Evolutionary conservation across 1,284 basidiomycete species (phyloP), one percentile per base, ranked within the genome.

Genomic region (Xanthoconium separans): DNA sequence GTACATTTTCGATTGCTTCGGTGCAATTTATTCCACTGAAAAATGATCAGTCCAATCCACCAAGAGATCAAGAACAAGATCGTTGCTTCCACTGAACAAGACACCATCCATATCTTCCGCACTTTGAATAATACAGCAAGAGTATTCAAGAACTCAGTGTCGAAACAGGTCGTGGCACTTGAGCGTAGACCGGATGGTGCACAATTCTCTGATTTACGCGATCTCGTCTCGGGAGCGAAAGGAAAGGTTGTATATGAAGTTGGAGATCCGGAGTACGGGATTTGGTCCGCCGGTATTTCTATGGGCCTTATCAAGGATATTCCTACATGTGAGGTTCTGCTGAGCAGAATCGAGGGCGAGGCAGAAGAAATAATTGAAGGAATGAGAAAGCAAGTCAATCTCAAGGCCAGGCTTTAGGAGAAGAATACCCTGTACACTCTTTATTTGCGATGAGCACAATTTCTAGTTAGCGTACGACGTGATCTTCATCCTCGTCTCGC

Each of bases 41-140:
- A 50, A 24, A 50, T 7, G 24, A 57, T 40, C 52, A 86, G 90
- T 51, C 86, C 91, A 18, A 94, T 96, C 57, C 93, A 97, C 72
- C 81, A 90, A 60, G 91, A 85, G 61, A 91, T 98, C 80, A 98
- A 98, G 73, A 78, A 93, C 50, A 89, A 83, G 69, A 96, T 98
- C 50, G 88, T 98, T 47, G 77, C 81, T 11, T 85, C 92, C 7
- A 84, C 80, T 7, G 95, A 98, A 72, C 79, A 80, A 53, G 90
- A 96, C 65, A 90, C 89, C 1, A 73, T 88, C 8, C 95, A 97
- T 73, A 95, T 97, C 64, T 94, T 98, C 80, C 84, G 94, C 53
- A 89, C 89, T 0, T 73, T 96, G 47, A 80, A 81, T 64, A 96
- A 96, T 70, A 95, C 93, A 2, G 86, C 93, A 6, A 82, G 95